These are phyloP conservation scores for Cladobotryum protrusum DNA, from an alignment of 2,329 filamentous ascomycete genomes.

Conservation along the genomic window DNA sequence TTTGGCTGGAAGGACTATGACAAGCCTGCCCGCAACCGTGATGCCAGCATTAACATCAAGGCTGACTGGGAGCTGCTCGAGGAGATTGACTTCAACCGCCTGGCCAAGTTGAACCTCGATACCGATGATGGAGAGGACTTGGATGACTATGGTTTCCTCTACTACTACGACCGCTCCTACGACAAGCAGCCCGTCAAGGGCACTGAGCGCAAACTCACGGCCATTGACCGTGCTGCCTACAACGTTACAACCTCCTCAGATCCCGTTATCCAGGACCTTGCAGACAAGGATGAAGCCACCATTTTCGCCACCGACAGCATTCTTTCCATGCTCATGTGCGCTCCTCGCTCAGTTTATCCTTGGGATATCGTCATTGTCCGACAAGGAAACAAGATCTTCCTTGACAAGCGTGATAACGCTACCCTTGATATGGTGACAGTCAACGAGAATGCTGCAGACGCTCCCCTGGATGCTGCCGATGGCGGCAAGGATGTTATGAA, in stretches of 20 bases:
- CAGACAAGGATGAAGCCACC: conserved; percentile 90
- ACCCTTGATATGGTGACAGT: conserved; percentile 96
- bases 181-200: conserved; percentile 91
- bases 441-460: conserved; percentile 96
- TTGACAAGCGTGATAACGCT: conserved; percentile 96
- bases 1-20: conserved; percentile 99
- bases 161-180: conserved; percentile 95
- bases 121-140: conserved; percentile 92
- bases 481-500: conserved; percentile 93
- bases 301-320: conserved; percentile 97
- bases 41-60: conserved; percentile 94
- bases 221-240: conserved; percentile 91
- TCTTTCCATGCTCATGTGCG: conserved; percentile 98
- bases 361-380: conserved; percentile 96
- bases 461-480: conserved; percentile 84
- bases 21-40: conserved; percentile 93
- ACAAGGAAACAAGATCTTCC: conserved; percentile 94
- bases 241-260: conserved; percentile 97
- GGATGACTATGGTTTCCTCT: conserved; percentile 92
- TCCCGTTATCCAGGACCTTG: conserved; percentile 92
- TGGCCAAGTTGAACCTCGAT: conserved; percentile 93
- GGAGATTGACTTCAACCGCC: conserved; percentile 96
- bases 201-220: conserved; percentile 77
- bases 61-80: conserved; percentile 92
- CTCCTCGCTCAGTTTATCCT: conserved; percentile 91